A percentile compares a stretch with the other conserved stretches of the same genome.
Conservation (phyloP, 2,329 filamentous ascomycete genomes). For the Allantophomopsis cytisporea region DNA sequence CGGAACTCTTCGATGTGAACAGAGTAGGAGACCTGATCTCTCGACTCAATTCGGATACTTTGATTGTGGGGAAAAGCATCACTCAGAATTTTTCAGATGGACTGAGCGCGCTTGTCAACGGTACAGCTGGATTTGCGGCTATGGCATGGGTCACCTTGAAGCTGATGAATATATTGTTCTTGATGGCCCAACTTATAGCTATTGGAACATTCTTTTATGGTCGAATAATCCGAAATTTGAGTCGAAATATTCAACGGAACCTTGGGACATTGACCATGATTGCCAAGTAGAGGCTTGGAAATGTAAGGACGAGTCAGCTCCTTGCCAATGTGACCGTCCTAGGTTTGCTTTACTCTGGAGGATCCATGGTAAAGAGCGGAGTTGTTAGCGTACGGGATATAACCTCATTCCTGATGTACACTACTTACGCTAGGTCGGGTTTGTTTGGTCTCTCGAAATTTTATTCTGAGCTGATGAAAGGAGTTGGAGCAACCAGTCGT, state of each 20-base stretch:
- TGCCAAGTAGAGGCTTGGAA: constrained; percentile 92
- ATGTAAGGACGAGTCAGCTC: constrained; percentile 91
- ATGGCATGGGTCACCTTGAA: constrained; percentile 96
- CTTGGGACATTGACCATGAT: constrained; percentile 90
- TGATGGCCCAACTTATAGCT: constrained; percentile 86
- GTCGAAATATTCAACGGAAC: constrained; percentile 86
- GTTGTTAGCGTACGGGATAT: constrained; percentile 83
- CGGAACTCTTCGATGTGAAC: constrained; percentile 98
- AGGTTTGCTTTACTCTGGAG: constrained; percentile 78
- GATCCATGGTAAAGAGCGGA: constrained; percentile 77
- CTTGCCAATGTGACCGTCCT: constrained; percentile 97
- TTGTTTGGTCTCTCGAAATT: constrained; percentile 91
- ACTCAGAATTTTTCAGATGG: constrained; percentile 97
- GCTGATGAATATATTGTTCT: constrained; percentile 70
- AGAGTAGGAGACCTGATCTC: constrained; percentile 93
- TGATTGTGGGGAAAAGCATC: constrained; percentile 96
- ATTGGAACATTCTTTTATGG: constrained; percentile 88
- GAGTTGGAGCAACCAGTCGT: constrained; percentile 89
- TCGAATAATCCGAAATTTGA: constrained; percentile 75
- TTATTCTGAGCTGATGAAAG: constrained; percentile 98
- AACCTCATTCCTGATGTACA: constrained; percentile 98
- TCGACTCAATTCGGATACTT: constrained; percentile 85
- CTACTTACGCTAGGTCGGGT: constrained; percentile 71
- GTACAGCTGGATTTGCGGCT: constrained; percentile 73
- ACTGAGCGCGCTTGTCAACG: constrained; percentile 80